Conservation (phyloP, 2,329 filamentous ascomycete species). For the Hymenoscyphus repandus region DNA sequence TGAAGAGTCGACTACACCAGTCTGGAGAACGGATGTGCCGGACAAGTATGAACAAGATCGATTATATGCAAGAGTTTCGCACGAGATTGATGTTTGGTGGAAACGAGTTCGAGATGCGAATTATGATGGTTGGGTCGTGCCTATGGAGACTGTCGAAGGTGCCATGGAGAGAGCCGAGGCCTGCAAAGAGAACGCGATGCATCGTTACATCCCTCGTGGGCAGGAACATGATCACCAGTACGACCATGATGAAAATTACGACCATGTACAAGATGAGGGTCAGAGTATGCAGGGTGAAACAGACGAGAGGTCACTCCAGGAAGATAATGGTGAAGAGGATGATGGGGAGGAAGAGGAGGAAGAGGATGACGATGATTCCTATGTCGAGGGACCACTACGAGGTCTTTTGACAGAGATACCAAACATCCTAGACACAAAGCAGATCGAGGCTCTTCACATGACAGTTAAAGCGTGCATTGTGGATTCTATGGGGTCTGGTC, state of each 20-base stretch:
- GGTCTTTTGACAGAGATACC: constrained; percentile 90
- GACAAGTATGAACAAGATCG: constrained; percentile 56
- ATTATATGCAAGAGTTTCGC: constrained; percentile 54
- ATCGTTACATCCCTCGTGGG: constrained; percentile 37
- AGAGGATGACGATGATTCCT: constrained; percentile 71
- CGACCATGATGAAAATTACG: constrained; percentile 46
- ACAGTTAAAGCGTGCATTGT: constrained; percentile 94
- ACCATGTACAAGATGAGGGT: constrained; percentile 34
- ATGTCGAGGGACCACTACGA: constrained; percentile 70
- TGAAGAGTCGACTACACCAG: constrained; percentile 24
- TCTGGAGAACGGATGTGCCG: constrained; percentile 37
- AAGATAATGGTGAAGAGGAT: constrained; percentile 43
- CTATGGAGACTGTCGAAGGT: constrained; percentile 56
- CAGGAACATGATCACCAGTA: constrained; percentile 37
- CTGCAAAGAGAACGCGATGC: constrained; percentile 54
- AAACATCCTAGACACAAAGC: constrained; percentile 86
- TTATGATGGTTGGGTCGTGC: constrained; percentile 51
- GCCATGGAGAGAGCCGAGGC: constrained; percentile 52
- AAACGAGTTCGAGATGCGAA: constrained; percentile 55
- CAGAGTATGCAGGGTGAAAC: constrained; percentile 40
- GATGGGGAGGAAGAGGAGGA: constrained; percentile 63
- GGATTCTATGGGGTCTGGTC: constrained; percentile 67
- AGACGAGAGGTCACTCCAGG: constrained; percentile 37
- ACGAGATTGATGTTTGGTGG: constrained; percentile 64
- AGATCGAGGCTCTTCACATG: constrained; percentile 95